Evolutionary conservation across 305 asterid genomes (phyloP), one percentile per base, ranked within the genome.

Genomic region (Stenogyne calaminthoides): DNA sequence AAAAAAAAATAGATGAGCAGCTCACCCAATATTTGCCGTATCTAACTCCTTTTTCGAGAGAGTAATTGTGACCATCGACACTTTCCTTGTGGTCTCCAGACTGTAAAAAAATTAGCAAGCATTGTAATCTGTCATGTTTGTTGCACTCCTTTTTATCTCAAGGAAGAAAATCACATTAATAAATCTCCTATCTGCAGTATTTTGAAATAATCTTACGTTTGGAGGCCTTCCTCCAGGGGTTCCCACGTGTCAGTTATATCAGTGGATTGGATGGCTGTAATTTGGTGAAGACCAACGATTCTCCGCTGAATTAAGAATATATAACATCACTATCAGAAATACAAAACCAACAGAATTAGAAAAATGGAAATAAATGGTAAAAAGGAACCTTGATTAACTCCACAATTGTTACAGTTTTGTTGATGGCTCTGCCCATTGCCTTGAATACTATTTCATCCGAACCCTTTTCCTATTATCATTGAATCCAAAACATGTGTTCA

Each of bases 201-300:
- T 73, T 44, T 36, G 58, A 60, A 60, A 64, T 49, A 62, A 51
- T 64, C 92, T 88, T 90, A 95, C 98, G 80, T 92, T 70, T 92
- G 99, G 65, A 95, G 96, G 81, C 99, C 99, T 85, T 95, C 99
- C 82, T 95, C 99, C 63, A 95, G 81, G 61, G 99, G 99, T 80
- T 92, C 99, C 98, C 97, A 92, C 20, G 96, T 92, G 86, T 95
- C 99, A 44, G 92, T 95, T 75, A 95, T 90, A 76, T 95, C 97
- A 11, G 88, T 90, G 82, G 99, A 95, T 55, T 90, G 89, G 74
- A 95, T 95, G 20, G 91, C 77, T 12, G 97, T 94, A 62, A 89
- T 78, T 83, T 94, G 98, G 86, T 94, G 97, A 77, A 94, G 96
- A 76, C 97, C 99, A 83, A 89, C 95, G 75, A 95, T 88, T 82